Evolutionary conservation across 169 alveolate species (phyloP).

Genomic region (Besnoitia besnoiti): DNA sequence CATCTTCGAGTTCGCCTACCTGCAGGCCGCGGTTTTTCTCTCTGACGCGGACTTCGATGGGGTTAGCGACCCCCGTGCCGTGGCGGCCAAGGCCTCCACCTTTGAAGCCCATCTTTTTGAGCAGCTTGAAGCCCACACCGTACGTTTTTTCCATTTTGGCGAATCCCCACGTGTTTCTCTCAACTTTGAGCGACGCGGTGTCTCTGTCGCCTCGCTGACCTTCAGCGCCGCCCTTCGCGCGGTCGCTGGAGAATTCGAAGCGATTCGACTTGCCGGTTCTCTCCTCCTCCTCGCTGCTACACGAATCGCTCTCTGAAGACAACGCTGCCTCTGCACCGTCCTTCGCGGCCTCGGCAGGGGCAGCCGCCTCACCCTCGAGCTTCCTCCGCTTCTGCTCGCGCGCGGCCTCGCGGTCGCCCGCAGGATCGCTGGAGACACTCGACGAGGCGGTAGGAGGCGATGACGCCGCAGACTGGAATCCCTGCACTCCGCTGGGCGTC

Average conservation of each 20-base stretch:
- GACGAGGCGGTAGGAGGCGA: no score
- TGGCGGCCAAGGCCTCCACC: conserved; percentile 71
- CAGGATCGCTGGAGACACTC: no score
- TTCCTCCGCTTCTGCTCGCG: background rate
- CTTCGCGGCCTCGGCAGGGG: background rate
- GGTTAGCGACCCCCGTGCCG: conserved; percentile 69
- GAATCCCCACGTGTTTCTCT: conserved; percentile 47
- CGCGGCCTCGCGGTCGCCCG: background rate
- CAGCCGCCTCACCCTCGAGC: background rate
- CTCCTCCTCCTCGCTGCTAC: background rate
- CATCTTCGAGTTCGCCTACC: background rate
- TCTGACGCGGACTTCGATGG: conserved; percentile 67
- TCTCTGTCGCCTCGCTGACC: background rate
- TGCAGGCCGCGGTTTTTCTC: conserved; percentile 65
- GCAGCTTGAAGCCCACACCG: conserved; percentile 68
- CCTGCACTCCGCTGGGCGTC: no score
- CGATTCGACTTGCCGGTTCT: background rate
- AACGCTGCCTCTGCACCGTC: background rate
- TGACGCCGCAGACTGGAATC: background rate
- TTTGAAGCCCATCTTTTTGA: conserved; percentile 69
- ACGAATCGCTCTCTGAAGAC: background rate
- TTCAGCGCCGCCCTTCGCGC: background rate
- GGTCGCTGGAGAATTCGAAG: background rate
- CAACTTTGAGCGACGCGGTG: background rate
- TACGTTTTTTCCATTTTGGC: conserved; percentile 51